Conservation (phyloP, 768 basidiomycete species). For the Gelatoporia subvermispora region DNA sequence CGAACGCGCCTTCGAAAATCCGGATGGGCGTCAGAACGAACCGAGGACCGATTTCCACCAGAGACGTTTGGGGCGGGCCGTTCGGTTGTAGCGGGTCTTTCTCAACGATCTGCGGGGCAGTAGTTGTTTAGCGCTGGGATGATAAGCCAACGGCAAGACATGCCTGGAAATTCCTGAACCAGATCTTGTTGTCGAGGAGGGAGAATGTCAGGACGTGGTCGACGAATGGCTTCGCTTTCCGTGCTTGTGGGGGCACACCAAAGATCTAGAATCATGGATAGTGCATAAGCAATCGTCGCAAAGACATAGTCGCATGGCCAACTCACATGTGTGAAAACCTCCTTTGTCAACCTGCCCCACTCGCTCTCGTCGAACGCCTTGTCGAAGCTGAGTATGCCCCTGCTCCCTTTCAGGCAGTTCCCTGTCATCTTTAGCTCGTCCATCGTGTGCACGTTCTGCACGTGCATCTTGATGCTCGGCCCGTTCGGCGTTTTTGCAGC, state of each 20-base stretch:
- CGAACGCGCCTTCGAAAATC: slow-evolving; percentile 97
- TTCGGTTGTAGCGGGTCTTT: slow-evolving; percentile 89
- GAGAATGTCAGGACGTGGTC: slow-evolving; percentile 98
- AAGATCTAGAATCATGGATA: slow-evolving; percentile 65
- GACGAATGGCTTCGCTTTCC: slow-evolving; percentile 93
- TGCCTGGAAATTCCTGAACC: slow-evolving; percentile 99
- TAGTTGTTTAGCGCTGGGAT: background rate
- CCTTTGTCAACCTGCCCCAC: slow-evolving; percentile 84
- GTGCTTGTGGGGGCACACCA: slow-evolving; percentile 85
- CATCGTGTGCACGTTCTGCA: slow-evolving; percentile 99
- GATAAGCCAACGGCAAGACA: slow-evolving; percentile 10
- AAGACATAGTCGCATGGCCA: background rate
- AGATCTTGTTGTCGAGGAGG: slow-evolving; percentile 91
- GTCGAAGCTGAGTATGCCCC: slow-evolving; percentile 92
- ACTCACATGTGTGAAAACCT: slow-evolving; percentile 88
- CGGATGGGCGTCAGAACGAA: slow-evolving; percentile 97
- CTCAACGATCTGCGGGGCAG: slow-evolving; percentile 68
- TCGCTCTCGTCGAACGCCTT: slow-evolving; percentile 83
- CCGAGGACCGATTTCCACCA: slow-evolving; percentile 95
- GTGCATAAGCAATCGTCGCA: background rate
- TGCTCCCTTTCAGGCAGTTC: slow-evolving; percentile 93
- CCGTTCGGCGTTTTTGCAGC: slow-evolving; percentile 96
- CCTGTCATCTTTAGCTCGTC: slow-evolving; percentile 99
- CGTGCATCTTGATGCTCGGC: slow-evolving; percentile 94
- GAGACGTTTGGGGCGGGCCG: slow-evolving; percentile 77